Evolutionary conservation across 2,329 filamentous ascomycete genomes (phyloP), one percentile per base, ranked within the genome.

Genomic region (Chaetomiaceae sp.): DNA sequence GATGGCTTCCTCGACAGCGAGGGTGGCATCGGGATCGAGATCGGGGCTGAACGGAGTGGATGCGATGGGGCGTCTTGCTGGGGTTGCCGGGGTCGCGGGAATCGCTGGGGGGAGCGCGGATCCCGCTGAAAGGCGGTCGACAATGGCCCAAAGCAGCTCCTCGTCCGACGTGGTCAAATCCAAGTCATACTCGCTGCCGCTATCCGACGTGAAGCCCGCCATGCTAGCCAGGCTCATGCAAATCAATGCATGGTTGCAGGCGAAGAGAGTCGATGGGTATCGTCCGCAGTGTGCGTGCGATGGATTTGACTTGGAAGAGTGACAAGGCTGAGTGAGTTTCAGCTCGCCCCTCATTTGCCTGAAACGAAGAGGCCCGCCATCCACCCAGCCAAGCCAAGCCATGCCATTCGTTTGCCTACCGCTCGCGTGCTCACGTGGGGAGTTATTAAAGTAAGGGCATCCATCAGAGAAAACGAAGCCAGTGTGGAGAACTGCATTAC

Each of bases 91-190:
- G 16, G 32, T 30, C 14, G 40, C 18, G 25, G 48, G 42, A 42
- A 10, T 40, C 32, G 40, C 21, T 20, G 46, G 27, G 29, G 34
- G 33, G 7, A 32, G 34, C 5, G 36, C 50, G 36, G 44, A 32
- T 14, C 38, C 42, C 55, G 56, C 52, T 30, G 50, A 54, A 37
- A 62, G 33, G 42, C 47, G 48, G 33, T 60, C 59, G 43, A 51
- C 34, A 34, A 58, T 36, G 34, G 57, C 69, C 54, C 48, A 66
- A 61, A 77, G 61, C 40, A 73, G 56, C 36, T 71, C 60, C 54
- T 79, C 76, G 27, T 79, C 75, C 25, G 78, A 75, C 1, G 65
- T 57, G 2, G 74, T 73, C 38, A 77, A 66, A 58, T 77, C 72
- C 60, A 75, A 77, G 53, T 68, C 73, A 63, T 74, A 78, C 38